phyloP scores from a whole-genome alignment of 108 stramenopile species.

The Skeletonema marinoi region DNA sequence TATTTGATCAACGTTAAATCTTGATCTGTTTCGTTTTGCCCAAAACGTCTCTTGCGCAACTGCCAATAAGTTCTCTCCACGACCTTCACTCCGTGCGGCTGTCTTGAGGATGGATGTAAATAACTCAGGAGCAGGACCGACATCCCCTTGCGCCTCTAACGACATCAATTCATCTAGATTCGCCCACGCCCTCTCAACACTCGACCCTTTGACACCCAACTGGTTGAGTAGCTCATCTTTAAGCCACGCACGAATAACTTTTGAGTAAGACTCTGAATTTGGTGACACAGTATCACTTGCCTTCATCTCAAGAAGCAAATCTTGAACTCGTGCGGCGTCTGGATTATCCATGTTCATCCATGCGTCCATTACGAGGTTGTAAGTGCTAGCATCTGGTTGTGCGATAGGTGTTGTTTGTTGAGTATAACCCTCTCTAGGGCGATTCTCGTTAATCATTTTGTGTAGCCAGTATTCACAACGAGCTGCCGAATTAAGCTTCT shows the following conservation, averaged over 20 bases:
- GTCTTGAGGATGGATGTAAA: constrained; percentile 50
- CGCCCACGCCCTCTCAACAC: constrained; percentile 50
- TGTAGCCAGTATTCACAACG: constrained; percentile 75
- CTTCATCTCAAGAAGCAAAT: constrained; percentile 65
- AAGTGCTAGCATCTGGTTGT: constrained; percentile 53
- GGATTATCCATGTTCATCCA: constrained; percentile 19
- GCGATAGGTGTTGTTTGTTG: constrained; percentile 7
- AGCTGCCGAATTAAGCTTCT: constrained; percentile 50
- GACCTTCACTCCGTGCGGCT: constrained; percentile 26
- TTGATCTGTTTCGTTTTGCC: constrained; percentile 42
- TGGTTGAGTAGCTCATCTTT: constrained; percentile 37
- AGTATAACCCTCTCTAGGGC: background rate
- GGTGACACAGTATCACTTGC: constrained; percentile 53
- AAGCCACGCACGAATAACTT: constrained; percentile 79
- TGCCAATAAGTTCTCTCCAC: constrained; percentile 36
- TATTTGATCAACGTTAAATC: constrained; percentile 50
- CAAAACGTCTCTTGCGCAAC: constrained; percentile 23
- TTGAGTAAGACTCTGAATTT: constrained; percentile 68
- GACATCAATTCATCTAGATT: constrained; percentile 63
- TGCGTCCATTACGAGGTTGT: constrained; percentile 74
- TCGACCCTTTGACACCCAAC: constrained; percentile 35
- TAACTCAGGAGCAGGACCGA: constrained; percentile 50
- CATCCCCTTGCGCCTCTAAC: constrained; percentile 38
- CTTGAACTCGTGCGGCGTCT: constrained; percentile 63
- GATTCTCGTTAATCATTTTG: constrained; percentile 55